A percentile compares a stretch with the other conserved stretches of the same genome.
Conservation (phyloP, 441 rosid genomes). For the Erysimum pusillum region DNA sequence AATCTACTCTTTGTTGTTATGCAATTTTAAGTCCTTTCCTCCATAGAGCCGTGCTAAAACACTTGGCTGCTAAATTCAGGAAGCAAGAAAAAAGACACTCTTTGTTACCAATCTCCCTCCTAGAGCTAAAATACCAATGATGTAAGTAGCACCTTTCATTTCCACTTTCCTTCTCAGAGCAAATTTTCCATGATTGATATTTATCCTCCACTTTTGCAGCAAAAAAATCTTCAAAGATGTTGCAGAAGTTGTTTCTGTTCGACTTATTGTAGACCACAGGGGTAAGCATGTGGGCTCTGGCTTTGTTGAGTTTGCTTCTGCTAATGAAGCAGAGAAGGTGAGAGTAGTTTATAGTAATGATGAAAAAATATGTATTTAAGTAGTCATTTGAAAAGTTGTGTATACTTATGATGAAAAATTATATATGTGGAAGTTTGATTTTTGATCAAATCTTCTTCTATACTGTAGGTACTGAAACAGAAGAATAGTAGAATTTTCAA, state of each 20-base stretch:
- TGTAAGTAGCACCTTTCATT: background rate
- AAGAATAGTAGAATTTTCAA: no score
- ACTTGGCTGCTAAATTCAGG: background rate
- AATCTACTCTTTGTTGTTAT: background rate
- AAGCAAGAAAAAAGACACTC: no score
- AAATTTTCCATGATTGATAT: background rate
- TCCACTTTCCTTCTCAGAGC: background rate
- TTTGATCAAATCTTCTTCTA: no score
- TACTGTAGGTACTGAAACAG: background rate
- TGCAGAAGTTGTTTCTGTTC: background rate
- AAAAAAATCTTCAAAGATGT: background rate
- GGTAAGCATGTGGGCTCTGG: conserved; percentile 6
- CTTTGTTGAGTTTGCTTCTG: conserved; percentile 8
- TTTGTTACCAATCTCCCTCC: background rate
- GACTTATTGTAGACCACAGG: background rate
- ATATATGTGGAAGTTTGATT: no score
- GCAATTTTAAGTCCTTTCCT: background rate
- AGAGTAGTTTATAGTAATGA: background rate
- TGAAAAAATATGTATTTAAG: background rate
- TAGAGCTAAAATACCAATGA: background rate
- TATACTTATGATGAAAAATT: background rate
- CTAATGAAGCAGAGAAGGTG: background rate
- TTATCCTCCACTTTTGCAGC: background rate
- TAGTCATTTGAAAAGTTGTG: no score
- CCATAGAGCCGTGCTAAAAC: background rate